A percentile compares a stretch with the other conserved stretches of the same genome.
phyloP scores from a whole-genome alignment of 2,329 filamentous ascomycete genomes.

The Paraphoma chrysanthemicola region DNA sequence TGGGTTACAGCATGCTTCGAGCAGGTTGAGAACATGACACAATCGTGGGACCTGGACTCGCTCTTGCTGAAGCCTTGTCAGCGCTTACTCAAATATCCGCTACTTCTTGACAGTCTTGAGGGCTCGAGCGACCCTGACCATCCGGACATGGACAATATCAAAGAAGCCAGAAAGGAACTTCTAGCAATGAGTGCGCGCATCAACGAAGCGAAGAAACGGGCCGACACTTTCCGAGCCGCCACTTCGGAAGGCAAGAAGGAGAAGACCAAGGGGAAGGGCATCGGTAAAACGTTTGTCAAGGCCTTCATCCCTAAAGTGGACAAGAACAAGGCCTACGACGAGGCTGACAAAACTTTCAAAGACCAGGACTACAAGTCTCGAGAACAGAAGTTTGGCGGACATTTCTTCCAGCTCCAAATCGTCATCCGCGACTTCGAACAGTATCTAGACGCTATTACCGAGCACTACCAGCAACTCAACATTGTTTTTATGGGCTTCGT shows the following conservation, averaged over 20 bases:
- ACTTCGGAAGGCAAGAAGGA: constrained; percentile 46
- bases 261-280: constrained; percentile 37
- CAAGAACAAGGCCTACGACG: constrained; percentile 77
- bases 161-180: constrained; percentile 74
- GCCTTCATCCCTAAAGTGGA: constrained; percentile 89
- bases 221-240: constrained; percentile 72
- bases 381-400: constrained; percentile 87
- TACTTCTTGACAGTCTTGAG: constrained; percentile 80
- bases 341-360: constrained; percentile 69
- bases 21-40: constrained; percentile 89
- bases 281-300: constrained; percentile 80
- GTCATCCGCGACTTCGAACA: constrained; percentile 93
- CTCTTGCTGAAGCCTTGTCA: constrained; percentile 98
- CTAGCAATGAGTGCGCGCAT: constrained; percentile 71
- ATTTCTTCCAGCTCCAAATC: constrained; percentile 90
- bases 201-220: constrained; percentile 94
- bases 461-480: constrained; percentile 81
- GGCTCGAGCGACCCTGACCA: constrained; percentile 82
- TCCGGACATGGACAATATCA: constrained; percentile 77
- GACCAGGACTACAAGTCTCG: constrained; percentile 82
- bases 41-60: constrained; percentile 93
- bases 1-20: constrained; percentile 95
- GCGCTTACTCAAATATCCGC: constrained; percentile 90
- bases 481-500: constrained; percentile 84
- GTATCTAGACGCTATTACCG: constrained; percentile 81